A percentile compares a stretch with the other conserved stretches of the same genome.
Conservation (phyloP, 192 early-diverging fungal species). For the Mortierella hygrophila region DNA sequence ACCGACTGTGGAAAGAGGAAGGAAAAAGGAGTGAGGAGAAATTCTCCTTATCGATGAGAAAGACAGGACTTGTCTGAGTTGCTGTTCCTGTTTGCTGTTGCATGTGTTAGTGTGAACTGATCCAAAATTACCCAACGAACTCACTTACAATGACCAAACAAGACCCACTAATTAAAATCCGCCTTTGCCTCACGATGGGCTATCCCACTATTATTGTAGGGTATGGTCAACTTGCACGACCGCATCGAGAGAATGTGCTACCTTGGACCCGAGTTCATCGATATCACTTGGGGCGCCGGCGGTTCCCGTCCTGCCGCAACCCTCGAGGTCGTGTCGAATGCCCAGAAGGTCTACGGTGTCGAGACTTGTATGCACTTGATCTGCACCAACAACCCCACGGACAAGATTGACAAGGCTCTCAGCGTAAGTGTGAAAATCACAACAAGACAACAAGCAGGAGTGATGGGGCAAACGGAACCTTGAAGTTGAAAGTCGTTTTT, state of each 20-base stretch:
- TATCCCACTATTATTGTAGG: conserved; percentile 55
- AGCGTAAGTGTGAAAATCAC: conserved; percentile 57
- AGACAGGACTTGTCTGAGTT: background rate
- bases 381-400: conserved; percentile 96
- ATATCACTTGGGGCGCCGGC: conserved; percentile 94
- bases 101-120: background rate
- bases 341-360: conserved; percentile 93
- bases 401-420: conserved; percentile 89
- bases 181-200: background rate
- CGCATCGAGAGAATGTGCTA: conserved; percentile 97
- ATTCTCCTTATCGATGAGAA: background rate
- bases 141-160: background rate
- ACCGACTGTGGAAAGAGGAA: background rate
- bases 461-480: background rate
- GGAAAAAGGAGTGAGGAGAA: background rate
- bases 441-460: background rate
- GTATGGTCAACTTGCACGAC: conserved; percentile 96
- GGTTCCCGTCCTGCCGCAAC: conserved; percentile 90
- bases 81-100: background rate
- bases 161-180: background rate
- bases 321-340: conserved; percentile 88
- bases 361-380: conserved; percentile 99
- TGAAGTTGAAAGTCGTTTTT: background rate
- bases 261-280: conserved; percentile 88
- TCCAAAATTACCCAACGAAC: conserved; percentile 1